Conservation (phyloP, 768 basidiomycete species). For the Tremella mesenterica region DNA sequence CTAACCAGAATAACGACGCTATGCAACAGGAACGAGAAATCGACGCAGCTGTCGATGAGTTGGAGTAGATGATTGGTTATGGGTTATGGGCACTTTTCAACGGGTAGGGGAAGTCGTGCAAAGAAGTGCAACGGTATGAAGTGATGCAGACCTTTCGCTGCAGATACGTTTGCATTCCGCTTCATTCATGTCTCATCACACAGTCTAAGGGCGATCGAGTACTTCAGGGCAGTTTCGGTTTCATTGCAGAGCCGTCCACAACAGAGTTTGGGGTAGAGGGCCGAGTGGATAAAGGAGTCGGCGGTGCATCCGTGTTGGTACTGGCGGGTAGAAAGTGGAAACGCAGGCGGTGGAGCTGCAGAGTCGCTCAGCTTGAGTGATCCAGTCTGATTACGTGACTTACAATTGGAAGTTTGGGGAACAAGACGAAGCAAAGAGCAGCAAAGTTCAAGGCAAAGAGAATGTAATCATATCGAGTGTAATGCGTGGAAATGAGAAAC, state of each 20-base stretch:
- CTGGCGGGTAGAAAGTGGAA: slow-evolving; percentile 28
- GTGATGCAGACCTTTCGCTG: too few relatives aligned
- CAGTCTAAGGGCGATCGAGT: too few relatives aligned
- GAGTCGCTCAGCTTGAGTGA: neutral
- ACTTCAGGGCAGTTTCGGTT: too few relatives aligned
- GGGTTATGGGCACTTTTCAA: neutral
- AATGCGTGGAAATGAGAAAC: slow-evolving; percentile 94
- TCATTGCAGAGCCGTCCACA: neutral
- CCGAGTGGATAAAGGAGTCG: slow-evolving; percentile 20
- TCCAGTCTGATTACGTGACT: slow-evolving; percentile 21
- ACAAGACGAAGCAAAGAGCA: slow-evolving; percentile 65
- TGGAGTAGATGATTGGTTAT: slow-evolving; percentile 8
- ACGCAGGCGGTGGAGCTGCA: slow-evolving; percentile 34
- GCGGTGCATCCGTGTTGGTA: slow-evolving; percentile 7
- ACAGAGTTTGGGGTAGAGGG: slow-evolving; percentile 14
- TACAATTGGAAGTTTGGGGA: slow-evolving; percentile 94
- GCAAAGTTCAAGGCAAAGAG: slow-evolving; percentile 83
- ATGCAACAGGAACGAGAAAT: slow-evolving; percentile 30
- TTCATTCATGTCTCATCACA: too few relatives aligned
- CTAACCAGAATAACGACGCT: slow-evolving; percentile 25
- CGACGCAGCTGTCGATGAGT: slow-evolving; percentile 2
- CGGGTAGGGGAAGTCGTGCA: too few relatives aligned
- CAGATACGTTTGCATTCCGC: too few relatives aligned
- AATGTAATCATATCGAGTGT: slow-evolving; percentile 93
- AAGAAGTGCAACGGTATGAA: too few relatives aligned